Percentiles rank a stretch among this genome's conserved stretches.
phyloP scores from a whole-genome alignment of 495 filamentous ascomycete species.

The Penicillium cosmopolitanum region DNA sequence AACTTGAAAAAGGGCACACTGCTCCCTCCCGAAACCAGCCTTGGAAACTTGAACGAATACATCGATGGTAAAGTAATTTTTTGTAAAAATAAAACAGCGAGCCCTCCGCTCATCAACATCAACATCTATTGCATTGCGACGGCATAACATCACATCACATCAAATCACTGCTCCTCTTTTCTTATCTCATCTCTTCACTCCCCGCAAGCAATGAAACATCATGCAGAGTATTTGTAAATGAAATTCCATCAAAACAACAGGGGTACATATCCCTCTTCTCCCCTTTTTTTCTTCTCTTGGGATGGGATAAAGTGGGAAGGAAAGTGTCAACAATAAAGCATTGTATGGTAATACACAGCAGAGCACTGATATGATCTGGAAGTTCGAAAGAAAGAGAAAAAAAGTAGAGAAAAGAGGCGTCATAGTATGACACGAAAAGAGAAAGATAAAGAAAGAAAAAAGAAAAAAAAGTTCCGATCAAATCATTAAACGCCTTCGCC shows the following conservation, averaged over 20 bases:
- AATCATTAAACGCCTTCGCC: conserved; percentile 37
- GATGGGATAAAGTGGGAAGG: conserved; percentile 6
- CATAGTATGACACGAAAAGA: conserved; percentile 1
- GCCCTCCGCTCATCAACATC: not conserved
- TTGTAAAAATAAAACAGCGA: not conserved
- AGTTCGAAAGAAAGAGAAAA: conserved; percentile 18
- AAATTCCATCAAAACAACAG: not conserved
- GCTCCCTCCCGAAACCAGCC: too few relatives aligned
- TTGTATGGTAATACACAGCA: conserved; percentile 40
- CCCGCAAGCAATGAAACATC: not conserved
- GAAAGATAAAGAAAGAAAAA: conserved; percentile 21
- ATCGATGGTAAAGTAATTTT: not conserved
- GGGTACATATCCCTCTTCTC: not conserved
- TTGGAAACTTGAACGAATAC: too few relatives aligned
- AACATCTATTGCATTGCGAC: conserved; percentile 4
- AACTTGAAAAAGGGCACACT: too few relatives aligned
- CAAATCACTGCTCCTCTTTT: too few relatives aligned
- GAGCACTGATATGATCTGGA: conserved; percentile 12
- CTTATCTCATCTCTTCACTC: conserved; percentile 2
- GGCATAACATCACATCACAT: too few relatives aligned
- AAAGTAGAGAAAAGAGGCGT: not conserved
- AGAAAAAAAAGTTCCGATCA: conserved; percentile 14
- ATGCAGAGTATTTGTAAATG: not conserved
- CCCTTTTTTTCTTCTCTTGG: not conserved
- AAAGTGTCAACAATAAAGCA: conserved; percentile 9